phyloP scores from a whole-genome alignment of 768 basidiomycete genomes.

The Mycena haematopus region DNA sequence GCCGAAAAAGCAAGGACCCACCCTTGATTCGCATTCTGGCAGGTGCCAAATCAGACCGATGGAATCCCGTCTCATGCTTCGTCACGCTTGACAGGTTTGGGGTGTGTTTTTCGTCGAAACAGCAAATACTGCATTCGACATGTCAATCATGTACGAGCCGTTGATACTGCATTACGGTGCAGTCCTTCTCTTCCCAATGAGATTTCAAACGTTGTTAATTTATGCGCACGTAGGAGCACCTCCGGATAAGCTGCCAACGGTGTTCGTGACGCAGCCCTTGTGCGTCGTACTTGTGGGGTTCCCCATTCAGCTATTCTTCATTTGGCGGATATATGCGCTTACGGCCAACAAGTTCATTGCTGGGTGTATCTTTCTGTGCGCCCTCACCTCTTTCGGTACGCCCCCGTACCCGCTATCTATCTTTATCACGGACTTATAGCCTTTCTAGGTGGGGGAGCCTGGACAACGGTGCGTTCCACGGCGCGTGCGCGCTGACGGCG shows the following conservation, averaged over 20 bases:
- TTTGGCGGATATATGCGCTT: constrained; percentile 33
- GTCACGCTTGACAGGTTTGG: constrained; percentile 12
- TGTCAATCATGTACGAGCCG: constrained; percentile 12
- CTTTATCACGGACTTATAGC: too few species aligned
- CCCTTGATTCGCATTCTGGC: constrained; percentile 19
- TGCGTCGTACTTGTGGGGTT: constrained; percentile 27
- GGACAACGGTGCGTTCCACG: constrained; percentile 21
- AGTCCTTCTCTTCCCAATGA: neutral
- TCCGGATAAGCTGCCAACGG: constrained; percentile 2
- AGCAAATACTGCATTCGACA: constrained; percentile 17
- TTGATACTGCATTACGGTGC: constrained; percentile 1
- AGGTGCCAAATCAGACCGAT: too few species aligned
- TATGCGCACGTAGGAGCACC: neutral
- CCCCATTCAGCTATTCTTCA: constrained; percentile 36
- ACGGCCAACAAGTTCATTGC: constrained; percentile 18
- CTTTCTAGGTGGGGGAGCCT: constrained; percentile 29
- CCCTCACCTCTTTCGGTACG: constrained; percentile 20
- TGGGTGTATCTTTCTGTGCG: constrained; percentile 3
- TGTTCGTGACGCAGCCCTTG: constrained; percentile 1
- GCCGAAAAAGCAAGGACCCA: constrained; percentile 9
- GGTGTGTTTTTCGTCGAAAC: constrained; percentile 30
- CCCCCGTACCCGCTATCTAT: neutral
- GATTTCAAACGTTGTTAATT: neutral
- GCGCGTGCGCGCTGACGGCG: too few species aligned
- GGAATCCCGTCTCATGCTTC: too few species aligned